These are phyloP conservation scores for Gossypioides kirkii DNA, from an alignment of 345 rosid genomes.

Conservation along the genomic window DNA sequence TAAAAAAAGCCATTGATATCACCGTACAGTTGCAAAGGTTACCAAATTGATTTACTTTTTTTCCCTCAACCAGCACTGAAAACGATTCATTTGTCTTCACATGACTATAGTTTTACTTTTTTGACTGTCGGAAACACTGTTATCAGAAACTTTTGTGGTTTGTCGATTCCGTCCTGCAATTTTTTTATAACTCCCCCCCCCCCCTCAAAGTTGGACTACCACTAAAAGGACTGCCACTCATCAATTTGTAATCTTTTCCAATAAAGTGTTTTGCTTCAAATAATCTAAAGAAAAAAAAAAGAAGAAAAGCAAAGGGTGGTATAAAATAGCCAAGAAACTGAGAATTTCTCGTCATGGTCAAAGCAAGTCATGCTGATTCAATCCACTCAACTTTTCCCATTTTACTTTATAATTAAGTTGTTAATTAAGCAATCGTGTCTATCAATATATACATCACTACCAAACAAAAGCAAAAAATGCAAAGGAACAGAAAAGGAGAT, in stretches of 20 bases:
- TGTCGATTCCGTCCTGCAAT: neutral
- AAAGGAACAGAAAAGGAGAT: conserved; percentile 19
- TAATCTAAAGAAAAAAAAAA: neutral
- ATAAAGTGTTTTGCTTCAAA: neutral
- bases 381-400: neutral
- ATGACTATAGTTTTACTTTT: neutral
- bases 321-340: neutral
- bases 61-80: neutral
- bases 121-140: conserved; percentile 7
- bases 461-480: conserved; percentile 11
- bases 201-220: conserved; percentile 7
- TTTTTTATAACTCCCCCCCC: neutral
- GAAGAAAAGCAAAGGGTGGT: neutral
- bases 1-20: too few relatives aligned
- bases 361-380: conserved; percentile 4
- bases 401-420: neutral
- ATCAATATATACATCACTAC: conserved; percentile 17
- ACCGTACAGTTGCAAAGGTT: conserved; percentile 3
- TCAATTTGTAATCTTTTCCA: neutral
- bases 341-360: neutral
- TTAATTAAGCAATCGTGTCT: neutral
- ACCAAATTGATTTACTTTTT: neutral
- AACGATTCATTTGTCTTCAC: conserved; percentile 3
- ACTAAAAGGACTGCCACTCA: conserved; percentile 3
- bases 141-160: neutral